These are phyloP conservation scores for Lepidium aucheri DNA, from an alignment of 345 rosid species.

Conservation along the genomic window DNA sequence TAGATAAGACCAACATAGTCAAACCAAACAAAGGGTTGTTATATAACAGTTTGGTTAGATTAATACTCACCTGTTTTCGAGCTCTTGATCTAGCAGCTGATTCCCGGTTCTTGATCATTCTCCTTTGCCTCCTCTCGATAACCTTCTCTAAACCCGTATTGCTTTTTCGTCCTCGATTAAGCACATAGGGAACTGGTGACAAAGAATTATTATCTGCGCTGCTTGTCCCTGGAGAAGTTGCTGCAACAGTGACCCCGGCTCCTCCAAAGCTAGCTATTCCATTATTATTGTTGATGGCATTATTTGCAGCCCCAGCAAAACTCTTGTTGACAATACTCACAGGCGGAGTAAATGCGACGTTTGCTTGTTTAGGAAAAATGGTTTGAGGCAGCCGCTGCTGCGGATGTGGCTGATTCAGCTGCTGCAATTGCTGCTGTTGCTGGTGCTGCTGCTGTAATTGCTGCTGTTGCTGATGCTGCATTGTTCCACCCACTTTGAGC, in stretches of 20 bases:
- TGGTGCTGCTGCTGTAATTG: constrained; percentile 12
- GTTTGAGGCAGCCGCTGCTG: constrained; percentile 29
- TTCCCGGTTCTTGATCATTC: constrained; percentile 97
- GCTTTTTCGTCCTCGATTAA: constrained; percentile 66
- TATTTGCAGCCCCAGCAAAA: constrained; percentile 36
- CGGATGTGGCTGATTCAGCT: constrained; percentile 17
- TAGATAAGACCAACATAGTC: not conserved
- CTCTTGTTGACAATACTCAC: constrained; percentile 32
- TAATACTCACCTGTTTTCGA: constrained; percentile 79
- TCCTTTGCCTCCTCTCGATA: constrained; percentile 87
- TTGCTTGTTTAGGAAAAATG: constrained; percentile 62
- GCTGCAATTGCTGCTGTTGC: constrained; percentile 19
- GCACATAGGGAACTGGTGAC: constrained; percentile 75
- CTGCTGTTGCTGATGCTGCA: constrained; percentile 20
- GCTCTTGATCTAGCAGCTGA: constrained; percentile 98
- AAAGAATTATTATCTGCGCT: constrained; percentile 51
- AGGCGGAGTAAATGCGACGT: constrained; percentile 53
- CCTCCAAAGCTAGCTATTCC: constrained; percentile 47
- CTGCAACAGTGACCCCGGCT: constrained; percentile 34
- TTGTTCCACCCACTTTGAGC: constrained; percentile 38
- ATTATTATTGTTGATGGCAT: constrained; percentile 34
- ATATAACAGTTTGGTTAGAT: not conserved
- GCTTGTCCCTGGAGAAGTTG: constrained; percentile 63
- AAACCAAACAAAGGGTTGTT: not conserved
- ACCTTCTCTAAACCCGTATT: constrained; percentile 71